Base-by-base conservation (phyloP, 1,139 yeast genomes). In the Candida sp. region DNA sequence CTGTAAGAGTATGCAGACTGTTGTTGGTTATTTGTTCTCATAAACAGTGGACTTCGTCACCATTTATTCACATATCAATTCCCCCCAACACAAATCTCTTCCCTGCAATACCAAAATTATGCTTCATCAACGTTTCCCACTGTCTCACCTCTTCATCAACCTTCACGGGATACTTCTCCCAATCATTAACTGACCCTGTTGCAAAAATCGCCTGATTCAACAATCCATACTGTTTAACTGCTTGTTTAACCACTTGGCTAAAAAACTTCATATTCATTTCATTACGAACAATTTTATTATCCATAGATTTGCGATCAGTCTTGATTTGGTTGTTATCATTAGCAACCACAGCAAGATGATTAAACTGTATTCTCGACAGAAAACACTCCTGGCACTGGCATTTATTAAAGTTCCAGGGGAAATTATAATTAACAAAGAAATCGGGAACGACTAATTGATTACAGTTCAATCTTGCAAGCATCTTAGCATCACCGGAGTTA, bases 371-470 rank as follows among this genome's bases (percentile, higher is more conserved):
- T 40, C 66, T 52, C 3, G 58, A 45, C 9, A 39, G 35, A 11
- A 44, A 41, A 39, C 67, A 62, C 1, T 43, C 43, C 4, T 27
- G 5, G 38, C 67, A 62, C 3, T 48, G 32, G 42, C 67, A 62
- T 22, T 40, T 33, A 38, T 42, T 48, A 36, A 50, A 45, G 2
- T 50, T 38, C 5, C 35, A 22, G 1, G 57, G 53, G 19, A 59
- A 49, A 23, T 49, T 48, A 4, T 45, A 61, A 25, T 52, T 54
- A 44, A 58, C 50, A 49, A 61, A 60, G 38, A 59, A 62, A 45
- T 62, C 67, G 1, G 66, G 66, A 12, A 62, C 47, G 2, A 50
- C 46, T 25, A 62, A 44, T 22, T 49, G 50, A 6, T 45, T 36
- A 21, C 60, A 45, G 15, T 48, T 45, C 0, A 50, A 36, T 19